These are phyloP conservation scores for Pichia paraexigua DNA, from an alignment of 805 yeast species.

Conservation along the genomic window DNA sequence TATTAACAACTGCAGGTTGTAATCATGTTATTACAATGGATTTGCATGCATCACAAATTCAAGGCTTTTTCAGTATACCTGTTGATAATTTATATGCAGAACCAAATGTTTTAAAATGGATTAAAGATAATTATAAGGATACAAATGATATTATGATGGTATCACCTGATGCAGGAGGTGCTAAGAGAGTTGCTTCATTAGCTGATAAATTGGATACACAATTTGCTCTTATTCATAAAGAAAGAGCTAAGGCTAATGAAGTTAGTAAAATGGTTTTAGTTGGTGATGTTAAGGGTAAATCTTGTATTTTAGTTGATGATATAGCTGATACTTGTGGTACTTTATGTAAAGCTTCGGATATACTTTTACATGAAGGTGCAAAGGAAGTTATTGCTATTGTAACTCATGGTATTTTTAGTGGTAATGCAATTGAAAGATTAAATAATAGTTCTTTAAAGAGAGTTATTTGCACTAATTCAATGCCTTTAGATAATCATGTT, in stretches of 20 bases:
- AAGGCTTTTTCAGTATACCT: conserved; percentile 92
- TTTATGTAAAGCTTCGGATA: conserved; percentile 87
- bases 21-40: conserved; percentile 96
- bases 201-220: conserved; percentile 89
- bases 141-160: conserved; percentile 64
- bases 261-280: conserved; percentile 92
- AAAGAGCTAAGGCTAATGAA: conserved; percentile 91
- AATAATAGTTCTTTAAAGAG: conserved; percentile 56
- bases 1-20: conserved; percentile 91
- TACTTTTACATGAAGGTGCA: conserved; percentile 74
- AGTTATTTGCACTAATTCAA: conserved; percentile 88
- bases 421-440: conserved; percentile 69
- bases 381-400: conserved; percentile 83
- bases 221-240: conserved; percentile 94
- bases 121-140: conserved; percentile 49
- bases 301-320: conserved; percentile 85
- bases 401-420: conserved; percentile 91
- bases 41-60: conserved; percentile 94
- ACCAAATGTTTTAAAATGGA: conserved; percentile 79
- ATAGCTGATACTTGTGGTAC: conserved; percentile 99
- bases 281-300: conserved; percentile 82
- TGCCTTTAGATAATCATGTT: conserved; percentile 67
- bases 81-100: conserved; percentile 95
- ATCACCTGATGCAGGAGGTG: conserved; percentile 99
- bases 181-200: conserved; percentile 89